phyloP scores from a whole-genome alignment of 2,329 filamentous ascomycete genomes.

The Phyllosticta paracitricarpa region DNA sequence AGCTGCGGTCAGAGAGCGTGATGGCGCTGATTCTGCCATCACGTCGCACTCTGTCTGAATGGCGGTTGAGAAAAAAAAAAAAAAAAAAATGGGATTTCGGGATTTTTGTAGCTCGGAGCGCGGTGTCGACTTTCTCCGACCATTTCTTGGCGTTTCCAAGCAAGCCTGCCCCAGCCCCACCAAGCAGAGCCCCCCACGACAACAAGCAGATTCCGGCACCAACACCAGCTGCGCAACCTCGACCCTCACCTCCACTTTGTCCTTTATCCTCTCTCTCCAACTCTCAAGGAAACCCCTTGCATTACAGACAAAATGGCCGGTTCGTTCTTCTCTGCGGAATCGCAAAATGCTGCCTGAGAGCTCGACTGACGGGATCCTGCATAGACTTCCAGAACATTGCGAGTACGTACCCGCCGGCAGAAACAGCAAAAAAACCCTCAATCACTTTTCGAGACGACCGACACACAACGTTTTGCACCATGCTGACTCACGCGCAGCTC shows the following conservation, averaged over 20 bases:
- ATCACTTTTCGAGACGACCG: not conserved
- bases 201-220: slow-evolving; percentile 8
- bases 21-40: too few relatives aligned
- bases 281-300: not conserved
- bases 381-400: slow-evolving; percentile 33
- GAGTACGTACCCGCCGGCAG: slow-evolving; percentile 25
- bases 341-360: not conserved
- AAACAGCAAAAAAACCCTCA: not conserved
- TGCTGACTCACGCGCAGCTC: slow-evolving; percentile 17
- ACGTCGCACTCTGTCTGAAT: not conserved
- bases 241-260: not conserved
- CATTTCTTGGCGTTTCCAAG: not conserved
- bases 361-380: slow-evolving; percentile 1
- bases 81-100: not conserved
- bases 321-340: not conserved
- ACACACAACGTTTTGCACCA: not conserved
- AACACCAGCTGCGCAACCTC: slow-evolving; percentile 1
- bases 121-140: slow-evolving; percentile 3
- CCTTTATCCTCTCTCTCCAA: not conserved
- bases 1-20: not conserved
- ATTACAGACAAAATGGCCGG: slow-evolving; percentile 7
- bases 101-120: not conserved
- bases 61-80: not conserved
- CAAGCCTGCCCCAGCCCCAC: slow-evolving; percentile 4
- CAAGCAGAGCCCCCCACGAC: slow-evolving; percentile 9